Evolutionary conservation across 148 eudicot species (phyloP).

Genomic region (Nepenthes mirabilis): DNA sequence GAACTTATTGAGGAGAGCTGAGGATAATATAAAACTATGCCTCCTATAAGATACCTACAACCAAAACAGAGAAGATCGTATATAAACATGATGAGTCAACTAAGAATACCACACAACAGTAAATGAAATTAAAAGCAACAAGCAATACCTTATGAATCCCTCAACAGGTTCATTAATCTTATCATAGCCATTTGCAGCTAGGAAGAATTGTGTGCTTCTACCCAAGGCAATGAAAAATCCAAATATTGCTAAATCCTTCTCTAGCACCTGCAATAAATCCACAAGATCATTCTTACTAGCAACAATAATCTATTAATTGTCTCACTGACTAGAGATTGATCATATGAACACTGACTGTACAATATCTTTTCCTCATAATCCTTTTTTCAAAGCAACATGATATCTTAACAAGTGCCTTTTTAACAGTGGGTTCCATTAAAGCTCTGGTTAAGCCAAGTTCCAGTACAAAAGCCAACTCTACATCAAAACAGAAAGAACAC

Average conservation of each 20-base stretch:
- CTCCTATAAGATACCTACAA: slow-evolving; percentile 73
- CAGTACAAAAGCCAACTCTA: too few relatives aligned
- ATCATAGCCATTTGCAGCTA: slow-evolving; percentile 65
- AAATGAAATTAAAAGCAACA: not conserved
- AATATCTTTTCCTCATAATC: not conserved
- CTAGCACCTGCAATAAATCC: slow-evolving; percentile 53
- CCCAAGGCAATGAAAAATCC: slow-evolving; percentile 94
- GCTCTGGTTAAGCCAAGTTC: too few relatives aligned
- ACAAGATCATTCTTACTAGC: slow-evolving; percentile 4
- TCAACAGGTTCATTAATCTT: slow-evolving; percentile 61
- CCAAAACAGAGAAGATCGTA: slow-evolving; percentile 4
- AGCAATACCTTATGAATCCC: slow-evolving; percentile 57
- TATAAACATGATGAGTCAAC: not conserved
- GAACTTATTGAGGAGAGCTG: slow-evolving; percentile 94
- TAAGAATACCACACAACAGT: not conserved
- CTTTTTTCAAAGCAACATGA: too few relatives aligned
- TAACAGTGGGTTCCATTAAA: too few relatives aligned
- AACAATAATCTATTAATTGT: too few relatives aligned
- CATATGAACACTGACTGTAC: not conserved
- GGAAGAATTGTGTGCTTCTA: slow-evolving; percentile 70
- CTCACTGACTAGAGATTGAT: not conserved
- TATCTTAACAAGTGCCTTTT: too few relatives aligned
- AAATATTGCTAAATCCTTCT: slow-evolving; percentile 91
- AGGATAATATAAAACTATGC: slow-evolving; percentile 86
- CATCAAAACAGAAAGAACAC: not conserved